Evolutionary conservation across 1,139 yeast species (phyloP).

Genomic region (Nadsonia commutata): DNA sequence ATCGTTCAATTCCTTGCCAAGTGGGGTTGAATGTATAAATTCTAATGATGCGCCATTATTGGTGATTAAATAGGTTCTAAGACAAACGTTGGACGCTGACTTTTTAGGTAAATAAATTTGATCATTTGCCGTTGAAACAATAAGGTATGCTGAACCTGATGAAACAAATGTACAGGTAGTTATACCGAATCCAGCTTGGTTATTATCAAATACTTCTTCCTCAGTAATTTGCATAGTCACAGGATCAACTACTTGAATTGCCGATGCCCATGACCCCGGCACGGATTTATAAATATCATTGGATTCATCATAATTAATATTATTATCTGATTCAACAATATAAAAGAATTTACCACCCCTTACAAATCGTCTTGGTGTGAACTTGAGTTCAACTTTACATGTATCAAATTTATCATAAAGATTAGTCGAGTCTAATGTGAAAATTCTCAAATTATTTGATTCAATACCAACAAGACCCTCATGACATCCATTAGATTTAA

Average conservation of each 20-base stretch:
- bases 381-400: conserved; percentile 31
- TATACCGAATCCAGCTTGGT: conserved; percentile 31
- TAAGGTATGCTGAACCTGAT: conserved; percentile 26
- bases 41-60: conserved; percentile 28
- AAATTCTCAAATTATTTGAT: conserved; percentile 39
- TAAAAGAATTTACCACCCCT: conserved; percentile 20
- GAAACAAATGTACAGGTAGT: conserved; percentile 26
- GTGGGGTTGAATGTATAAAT: conserved; percentile 47
- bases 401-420: conserved; percentile 34
- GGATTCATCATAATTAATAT: conserved; percentile 10
- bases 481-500: conserved; percentile 50
- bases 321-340: conserved; percentile 35
- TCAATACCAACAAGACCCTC: conserved; percentile 49
- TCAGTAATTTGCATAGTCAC: conserved; percentile 26
- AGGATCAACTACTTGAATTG: conserved; percentile 37
- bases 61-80: conserved; percentile 32
- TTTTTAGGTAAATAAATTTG: conserved; percentile 27
- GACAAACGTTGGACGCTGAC: conserved; percentile 20
- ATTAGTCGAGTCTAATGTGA: conserved; percentile 36
- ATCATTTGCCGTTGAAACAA: conserved; percentile 35
- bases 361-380: conserved; percentile 38
- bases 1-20: conserved; percentile 23
- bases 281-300: conserved; percentile 2
- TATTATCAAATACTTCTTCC: conserved; percentile 27
- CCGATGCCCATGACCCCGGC: conserved; percentile 32